Conservation (phyloP, 2,329 filamentous ascomycete species). For the Ceratocystis lukuohia region DNA sequence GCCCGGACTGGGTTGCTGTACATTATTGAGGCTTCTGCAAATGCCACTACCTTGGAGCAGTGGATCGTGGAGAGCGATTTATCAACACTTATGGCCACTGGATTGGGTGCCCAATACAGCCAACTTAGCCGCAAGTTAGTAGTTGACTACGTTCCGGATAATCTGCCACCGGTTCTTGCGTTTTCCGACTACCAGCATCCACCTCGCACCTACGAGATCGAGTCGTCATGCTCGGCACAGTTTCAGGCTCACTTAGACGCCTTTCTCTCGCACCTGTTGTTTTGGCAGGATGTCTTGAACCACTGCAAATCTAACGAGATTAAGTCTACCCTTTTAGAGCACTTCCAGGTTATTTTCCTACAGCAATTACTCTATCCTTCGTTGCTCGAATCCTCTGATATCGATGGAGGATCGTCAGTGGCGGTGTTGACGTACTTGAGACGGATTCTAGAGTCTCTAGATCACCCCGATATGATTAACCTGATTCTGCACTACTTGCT, state of each 20-base stretch:
- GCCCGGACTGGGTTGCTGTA: constrained; percentile 87
- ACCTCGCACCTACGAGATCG: constrained; percentile 53
- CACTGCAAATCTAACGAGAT: constrained; percentile 88
- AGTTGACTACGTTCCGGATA: constrained; percentile 59
- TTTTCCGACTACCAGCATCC: constrained; percentile 79
- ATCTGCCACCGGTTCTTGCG: constrained; percentile 69
- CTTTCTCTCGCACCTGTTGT: constrained; percentile 85
- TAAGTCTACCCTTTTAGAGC: constrained; percentile 82
- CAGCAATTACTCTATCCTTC: constrained; percentile 95
- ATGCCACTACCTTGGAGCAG: constrained; percentile 68
- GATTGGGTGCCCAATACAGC: constrained; percentile 62
- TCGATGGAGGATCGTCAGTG: constrained; percentile 90
- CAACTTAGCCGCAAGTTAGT: constrained; percentile 64
- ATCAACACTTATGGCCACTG: constrained; percentile 93
- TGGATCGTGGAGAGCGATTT: constrained; percentile 97
- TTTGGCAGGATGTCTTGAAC: constrained; percentile 97
- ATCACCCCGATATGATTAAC: constrained; percentile 88
- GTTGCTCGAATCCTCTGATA: constrained; percentile 87
- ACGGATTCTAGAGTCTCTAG: constrained; percentile 77
- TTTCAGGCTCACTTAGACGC: constrained; percentile 82
- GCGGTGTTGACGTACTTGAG: constrained; percentile 89
- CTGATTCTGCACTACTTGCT: constrained; percentile 87
- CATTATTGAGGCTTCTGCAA: constrained; percentile 84
- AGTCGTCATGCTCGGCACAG: constrained; percentile 58
- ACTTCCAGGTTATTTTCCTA: constrained; percentile 92